phyloP scores from a whole-genome alignment of 352 stramenopile species.

The Phytophthora macrochlamydospora region DNA sequence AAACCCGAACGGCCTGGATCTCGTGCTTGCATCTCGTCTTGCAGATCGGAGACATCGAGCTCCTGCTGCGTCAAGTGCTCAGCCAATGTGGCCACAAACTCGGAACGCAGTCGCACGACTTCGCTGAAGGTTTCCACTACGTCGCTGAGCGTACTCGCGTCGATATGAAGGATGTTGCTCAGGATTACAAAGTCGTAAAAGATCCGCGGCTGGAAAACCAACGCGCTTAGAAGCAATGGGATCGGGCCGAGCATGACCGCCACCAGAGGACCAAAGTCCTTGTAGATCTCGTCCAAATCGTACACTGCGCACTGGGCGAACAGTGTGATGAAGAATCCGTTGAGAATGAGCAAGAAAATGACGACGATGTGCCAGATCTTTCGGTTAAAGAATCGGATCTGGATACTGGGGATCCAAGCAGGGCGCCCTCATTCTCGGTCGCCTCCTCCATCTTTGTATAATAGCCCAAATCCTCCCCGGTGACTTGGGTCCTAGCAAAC shows the following conservation, averaged over 20 bases:
- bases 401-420: slow-evolving; percentile 19
- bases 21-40: slow-evolving; percentile 28
- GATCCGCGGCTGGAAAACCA: slow-evolving; percentile 55
- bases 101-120: slow-evolving; percentile 54
- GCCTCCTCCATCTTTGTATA: slow-evolving; percentile 21
- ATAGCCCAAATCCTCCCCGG: neutral
- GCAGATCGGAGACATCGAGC: slow-evolving; percentile 40
- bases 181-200: slow-evolving; percentile 35
- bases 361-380: slow-evolving; percentile 68
- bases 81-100: slow-evolving; percentile 46
- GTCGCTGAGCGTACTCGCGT: slow-evolving; percentile 54
- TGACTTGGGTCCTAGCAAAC: no score
- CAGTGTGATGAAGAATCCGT: slow-evolving; percentile 67
- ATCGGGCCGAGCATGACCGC: slow-evolving; percentile 42
- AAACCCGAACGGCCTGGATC: slow-evolving; percentile 37
- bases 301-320: slow-evolving; percentile 72
- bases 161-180: slow-evolving; percentile 57
- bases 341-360: slow-evolving; percentile 71
- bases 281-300: slow-evolving; percentile 35
- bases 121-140: slow-evolving; percentile 70
- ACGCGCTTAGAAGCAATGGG: slow-evolving; percentile 51
- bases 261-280: slow-evolving; percentile 35
- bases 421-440: slow-evolving; percentile 12
- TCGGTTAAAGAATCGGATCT: slow-evolving; percentile 53
- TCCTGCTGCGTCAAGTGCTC: slow-evolving; percentile 26